These are phyloP conservation scores for Termitomyces sp. DNA, from an alignment of 768 basidiomycete species.

Conservation along the genomic window DNA sequence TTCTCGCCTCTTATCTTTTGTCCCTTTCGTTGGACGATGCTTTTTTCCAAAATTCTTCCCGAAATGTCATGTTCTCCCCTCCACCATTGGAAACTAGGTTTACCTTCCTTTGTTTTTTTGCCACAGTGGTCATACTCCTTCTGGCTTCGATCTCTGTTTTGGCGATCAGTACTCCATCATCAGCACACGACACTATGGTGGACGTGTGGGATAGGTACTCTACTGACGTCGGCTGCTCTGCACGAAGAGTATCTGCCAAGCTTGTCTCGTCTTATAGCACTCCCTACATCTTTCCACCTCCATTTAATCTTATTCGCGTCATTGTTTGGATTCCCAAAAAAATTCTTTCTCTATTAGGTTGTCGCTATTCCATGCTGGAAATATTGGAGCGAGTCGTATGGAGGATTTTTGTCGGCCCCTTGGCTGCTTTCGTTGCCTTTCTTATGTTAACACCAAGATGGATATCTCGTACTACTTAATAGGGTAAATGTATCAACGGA, in stretches of 20 bases:
- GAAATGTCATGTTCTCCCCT: conserved; percentile 11
- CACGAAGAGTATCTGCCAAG: conserved; percentile 34
- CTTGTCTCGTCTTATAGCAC: conserved; percentile 29
- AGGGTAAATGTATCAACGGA: not conserved
- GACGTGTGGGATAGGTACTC: conserved; percentile 48
- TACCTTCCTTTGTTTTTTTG: conserved; percentile 33
- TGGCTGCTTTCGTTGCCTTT: conserved; percentile 21
- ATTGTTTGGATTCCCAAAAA: conserved; percentile 17
- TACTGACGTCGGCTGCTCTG: conserved; percentile 30
- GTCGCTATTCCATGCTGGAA: conserved; percentile 8
- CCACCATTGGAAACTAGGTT: conserved; percentile 45
- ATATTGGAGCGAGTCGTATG: conserved; percentile 30
- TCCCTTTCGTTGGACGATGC: conserved; percentile 42
- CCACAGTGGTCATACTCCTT: conserved; percentile 25
- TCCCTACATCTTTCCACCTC: conserved; percentile 42
- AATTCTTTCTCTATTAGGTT: conserved; percentile 14
- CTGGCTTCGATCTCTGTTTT: conserved; percentile 27
- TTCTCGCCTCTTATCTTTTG: conserved; percentile 37
- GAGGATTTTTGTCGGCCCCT: conserved; percentile 34
- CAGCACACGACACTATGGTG: conserved; percentile 2
- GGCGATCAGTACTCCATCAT: conserved; percentile 18
- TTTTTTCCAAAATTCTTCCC: conserved; percentile 13
- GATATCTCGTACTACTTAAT: not conserved
- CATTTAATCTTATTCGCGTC: conserved; percentile 40
- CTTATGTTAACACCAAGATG: conserved; percentile 5